Base-by-base conservation (phyloP, 331 rosid genomes). In the Acacia concinna region DNA sequence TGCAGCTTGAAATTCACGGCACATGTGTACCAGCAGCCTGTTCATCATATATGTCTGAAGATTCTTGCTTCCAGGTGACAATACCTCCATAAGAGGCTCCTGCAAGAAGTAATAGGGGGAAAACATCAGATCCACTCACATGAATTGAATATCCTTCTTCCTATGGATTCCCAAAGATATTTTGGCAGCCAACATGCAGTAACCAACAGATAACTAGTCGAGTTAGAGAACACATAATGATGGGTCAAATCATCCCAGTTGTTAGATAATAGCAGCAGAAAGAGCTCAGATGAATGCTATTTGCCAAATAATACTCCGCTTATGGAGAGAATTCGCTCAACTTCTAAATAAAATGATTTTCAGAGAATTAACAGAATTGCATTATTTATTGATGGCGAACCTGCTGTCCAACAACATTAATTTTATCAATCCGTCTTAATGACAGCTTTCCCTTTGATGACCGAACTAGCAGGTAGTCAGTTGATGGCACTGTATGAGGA, bases 71-170 rank as follows among this genome's bases (percentile, higher is more conserved):
- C 96, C 98, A 49, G 99, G 99, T 40, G 99, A 90, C 78, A 93
- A 84, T 68, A 93, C 99, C 86, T 95, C 99, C 97, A 89, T 91
- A 54, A 95, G 97, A 57, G 99, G 99, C 86, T 95, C 99, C 99
- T 95, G 91, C 79, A 86, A 76, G 77, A 71, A 65, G 67, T 27
- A 81, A 73, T 44, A 41, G 78, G 34, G 47, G 46, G 49, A 57
- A 68, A 68, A 30, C 65, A 74, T 86, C 49, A 75, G 63, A 69
- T 60, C 0, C 31, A 31, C 46, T 66, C 44, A 28, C 68, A 73
- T 68, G 51, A 49, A 60, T 4, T 38, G 21, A 5, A 60, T n/a
- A 46, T 60, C 20, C 65, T 56, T 37, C 57, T 35, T 27, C 25
- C 49, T 27, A 71, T 62, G 73, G 75, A 79, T 23, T 79, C 49